Base-by-base conservation (phyloP, 1,284 basidiomycete species). In the Golubevia pallescens region DNA sequence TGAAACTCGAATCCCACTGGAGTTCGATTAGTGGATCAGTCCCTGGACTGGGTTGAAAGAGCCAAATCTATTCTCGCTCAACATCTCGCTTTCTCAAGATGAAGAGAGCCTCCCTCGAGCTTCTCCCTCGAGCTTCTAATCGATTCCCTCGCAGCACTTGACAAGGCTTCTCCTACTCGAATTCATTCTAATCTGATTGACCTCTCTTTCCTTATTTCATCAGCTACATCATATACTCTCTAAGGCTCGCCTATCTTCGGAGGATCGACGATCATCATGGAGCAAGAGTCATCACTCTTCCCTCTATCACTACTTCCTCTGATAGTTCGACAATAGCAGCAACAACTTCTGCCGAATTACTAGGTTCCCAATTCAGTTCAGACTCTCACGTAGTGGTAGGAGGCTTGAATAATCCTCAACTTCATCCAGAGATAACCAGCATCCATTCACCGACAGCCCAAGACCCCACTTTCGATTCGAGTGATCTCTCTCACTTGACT, bases 191-290 rank as follows among this genome's bases (percentile, higher is more conserved):
- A 5, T 38, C 34, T 38, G 34, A 38, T 38, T 38, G 10, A 38
- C 34, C 5, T 38, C 10, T 13, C 54, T 1, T 56, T 56, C 54
- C 13, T 13, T 56, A 6, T 6, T 2, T 7, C 1, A 6, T 42
- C 57, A 61, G 63, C 62, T 73, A 75, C 38, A 58, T 75, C 14
- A 78, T 79, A 19, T 74, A 78, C 61, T 70, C 75, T 21, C 67
- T 81, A 20, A 61, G 78, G 10, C 71, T 81, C 1, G 73, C 75
- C 14, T 81, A 81, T 42, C 66, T 81, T 32, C 68, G 74, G 28
- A 63, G 71, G n/a, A 72, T 81, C 34, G 77, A 79, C 38, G 78
- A 81, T 48, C 73, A 73, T 52, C 65, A 72, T 38, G 78, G 77
- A 1, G 71, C 77, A 10, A 69, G 69, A 23, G 59, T 81, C 62